Percentiles rank a stretch among this genome's conserved stretches.
These are phyloP conservation scores for Capsella bursapastoris DNA, from an alignment of 345 rosid species.

Conservation along the genomic window DNA sequence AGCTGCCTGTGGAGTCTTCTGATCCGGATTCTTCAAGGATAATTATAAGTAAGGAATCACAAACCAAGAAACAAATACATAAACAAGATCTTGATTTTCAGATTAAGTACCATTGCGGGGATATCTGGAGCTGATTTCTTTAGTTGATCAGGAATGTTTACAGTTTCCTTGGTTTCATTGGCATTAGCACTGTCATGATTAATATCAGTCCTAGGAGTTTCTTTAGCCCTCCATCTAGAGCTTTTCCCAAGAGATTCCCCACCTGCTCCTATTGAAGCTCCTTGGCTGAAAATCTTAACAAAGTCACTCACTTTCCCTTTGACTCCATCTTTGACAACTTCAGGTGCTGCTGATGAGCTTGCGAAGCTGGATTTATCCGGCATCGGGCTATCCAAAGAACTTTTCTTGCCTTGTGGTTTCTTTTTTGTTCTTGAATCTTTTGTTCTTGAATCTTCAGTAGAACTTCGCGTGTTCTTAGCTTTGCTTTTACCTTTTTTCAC, in stretches of 20 bases:
- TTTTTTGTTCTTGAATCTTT: conserved; percentile 45
- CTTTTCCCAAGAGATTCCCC: conserved; percentile 47
- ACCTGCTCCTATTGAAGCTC: conserved; percentile 47
- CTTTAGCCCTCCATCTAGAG: conserved; percentile 51
- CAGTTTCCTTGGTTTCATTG: conserved; percentile 46
- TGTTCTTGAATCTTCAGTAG: conserved; percentile 45
- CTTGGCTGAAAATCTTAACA: conserved; percentile 74
- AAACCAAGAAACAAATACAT: not conserved
- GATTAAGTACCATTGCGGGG: conserved; percentile 42
- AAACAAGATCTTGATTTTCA: conserved; percentile 5
- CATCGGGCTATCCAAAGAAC: conserved; percentile 37
- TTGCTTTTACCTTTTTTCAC: conserved; percentile 50
- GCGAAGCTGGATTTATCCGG: conserved; percentile 44
- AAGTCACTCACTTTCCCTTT: conserved; percentile 83
- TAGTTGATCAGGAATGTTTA: conserved; percentile 27
- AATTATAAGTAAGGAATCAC: conserved; percentile 13
- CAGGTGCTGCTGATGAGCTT: conserved; percentile 40
- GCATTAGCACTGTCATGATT: conserved; percentile 18
- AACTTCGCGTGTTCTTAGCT: conserved; percentile 41
- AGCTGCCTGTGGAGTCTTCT: conserved; percentile 38
- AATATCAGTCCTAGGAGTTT: conserved; percentile 37
- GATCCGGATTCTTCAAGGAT: conserved; percentile 21
- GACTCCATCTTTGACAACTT: conserved; percentile 49
- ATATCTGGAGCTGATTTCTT: conserved; percentile 38
- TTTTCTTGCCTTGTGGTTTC: conserved; percentile 47